These are phyloP conservation scores for Carallia brachiata DNA, from an alignment of 345 rosid genomes.

Conservation along the genomic window DNA sequence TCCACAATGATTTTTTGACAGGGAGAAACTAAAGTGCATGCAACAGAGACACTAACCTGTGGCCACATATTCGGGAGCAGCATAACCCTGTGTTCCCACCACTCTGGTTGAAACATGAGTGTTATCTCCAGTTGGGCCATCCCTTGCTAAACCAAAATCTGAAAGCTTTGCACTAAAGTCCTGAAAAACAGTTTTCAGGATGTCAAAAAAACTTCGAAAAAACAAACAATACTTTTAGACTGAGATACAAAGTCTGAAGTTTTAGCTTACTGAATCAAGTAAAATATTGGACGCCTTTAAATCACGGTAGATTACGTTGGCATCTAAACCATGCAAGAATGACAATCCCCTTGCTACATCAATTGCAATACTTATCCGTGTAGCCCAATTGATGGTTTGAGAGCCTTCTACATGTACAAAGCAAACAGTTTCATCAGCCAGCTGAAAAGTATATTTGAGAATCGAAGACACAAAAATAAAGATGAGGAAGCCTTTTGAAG, in stretches of 20 bases:
- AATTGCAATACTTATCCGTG: slow-evolving; percentile 49
- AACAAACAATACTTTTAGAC: neutral
- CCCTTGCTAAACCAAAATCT: slow-evolving; percentile 94
- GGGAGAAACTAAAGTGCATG: neutral
- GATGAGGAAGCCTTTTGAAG: neutral
- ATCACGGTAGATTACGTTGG: slow-evolving; percentile 68
- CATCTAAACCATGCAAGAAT: slow-evolving; percentile 55
- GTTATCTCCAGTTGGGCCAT: slow-evolving; percentile 84
- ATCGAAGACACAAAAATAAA: neutral
- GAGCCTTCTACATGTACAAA: slow-evolving; percentile 42
- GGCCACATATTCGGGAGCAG: slow-evolving; percentile 90
- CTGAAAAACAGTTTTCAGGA: slow-evolving; percentile 29
- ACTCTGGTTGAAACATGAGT: slow-evolving; percentile 90
- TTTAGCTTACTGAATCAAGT: slow-evolving; percentile 53
- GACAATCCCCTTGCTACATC: slow-evolving; percentile 58
- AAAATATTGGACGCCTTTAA: slow-evolving; percentile 67
- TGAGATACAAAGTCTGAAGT: slow-evolving; percentile 5
- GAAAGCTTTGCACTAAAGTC: slow-evolving; percentile 79
- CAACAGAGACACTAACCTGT: slow-evolving; percentile 49
- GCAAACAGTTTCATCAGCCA: neutral
- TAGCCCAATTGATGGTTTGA: slow-evolving; percentile 56
- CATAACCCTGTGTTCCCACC: slow-evolving; percentile 85
- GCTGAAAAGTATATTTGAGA: neutral
- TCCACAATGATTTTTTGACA: neutral
- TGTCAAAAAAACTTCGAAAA: slow-evolving; percentile 7